These are phyloP conservation scores for Trametopsis cervina DNA, from an alignment of 768 basidiomycete species.

Conservation along the genomic window DNA sequence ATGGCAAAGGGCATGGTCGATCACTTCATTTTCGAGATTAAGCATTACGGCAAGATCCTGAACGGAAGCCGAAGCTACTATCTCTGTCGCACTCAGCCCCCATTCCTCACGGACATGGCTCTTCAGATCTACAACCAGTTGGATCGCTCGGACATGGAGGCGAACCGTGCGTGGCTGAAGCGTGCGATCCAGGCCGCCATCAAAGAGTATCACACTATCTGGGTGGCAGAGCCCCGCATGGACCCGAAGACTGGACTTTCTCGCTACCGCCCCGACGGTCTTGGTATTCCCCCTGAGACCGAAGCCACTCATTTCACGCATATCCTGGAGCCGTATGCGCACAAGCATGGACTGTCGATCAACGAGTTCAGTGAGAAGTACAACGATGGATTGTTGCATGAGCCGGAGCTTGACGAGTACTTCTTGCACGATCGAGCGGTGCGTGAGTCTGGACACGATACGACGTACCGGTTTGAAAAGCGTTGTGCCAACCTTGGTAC, in stretches of 20 bases:
- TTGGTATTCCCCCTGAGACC: conserved; percentile 97
- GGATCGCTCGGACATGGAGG: conserved; percentile 72
- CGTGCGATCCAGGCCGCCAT: conserved; percentile 95
- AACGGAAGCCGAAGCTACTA: conserved; percentile 97
- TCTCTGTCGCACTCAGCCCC: conserved; percentile 92
- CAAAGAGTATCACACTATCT: conserved; percentile 98
- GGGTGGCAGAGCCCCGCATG: conserved; percentile 92
- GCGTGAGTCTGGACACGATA: conserved; percentile 94
- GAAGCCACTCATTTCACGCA: conserved; percentile 98
- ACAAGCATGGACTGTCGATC: conserved; percentile 86
- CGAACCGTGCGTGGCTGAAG: conserved; percentile 88
- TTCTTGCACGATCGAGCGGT: conserved; percentile 96
- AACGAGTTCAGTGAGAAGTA: conserved; percentile 97
- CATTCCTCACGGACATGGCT: conserved; percentile 98
- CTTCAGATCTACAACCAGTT: conserved; percentile 97
- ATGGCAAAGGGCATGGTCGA: conserved; percentile 99
- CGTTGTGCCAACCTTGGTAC: conserved; percentile 96
- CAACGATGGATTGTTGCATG: conserved; percentile 75
- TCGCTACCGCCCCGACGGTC: conserved; percentile 86
- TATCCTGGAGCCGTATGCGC: conserved; percentile 91
- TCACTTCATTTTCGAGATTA: conserved; percentile 99
- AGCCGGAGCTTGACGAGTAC: conserved; percentile 92
- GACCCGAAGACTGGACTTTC: conserved; percentile 94
- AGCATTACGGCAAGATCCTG: conserved; percentile 93
- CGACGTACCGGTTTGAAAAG: conserved; percentile 96